Evolutionary conservation across 2,329 filamentous ascomycete genomes (phyloP), one percentile per base, ranked within the genome.

Genomic region (Pyrenochaeta sp.): DNA sequence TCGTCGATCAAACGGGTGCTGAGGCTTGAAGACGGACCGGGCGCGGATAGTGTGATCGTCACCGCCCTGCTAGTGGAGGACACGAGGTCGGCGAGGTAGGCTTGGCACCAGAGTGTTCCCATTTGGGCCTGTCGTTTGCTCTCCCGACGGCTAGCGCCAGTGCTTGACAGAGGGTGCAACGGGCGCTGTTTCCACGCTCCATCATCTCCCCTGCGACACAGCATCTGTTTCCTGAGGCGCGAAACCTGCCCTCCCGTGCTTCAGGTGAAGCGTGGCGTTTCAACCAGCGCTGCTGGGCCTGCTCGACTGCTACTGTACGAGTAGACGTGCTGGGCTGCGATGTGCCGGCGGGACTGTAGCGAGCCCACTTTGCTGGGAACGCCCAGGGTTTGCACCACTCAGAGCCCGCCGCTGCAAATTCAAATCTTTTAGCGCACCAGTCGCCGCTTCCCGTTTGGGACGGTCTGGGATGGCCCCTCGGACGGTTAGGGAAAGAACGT

Each of bases 1-100:
- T 52, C 66, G 71, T 66, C 72, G 74, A 76, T 77, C 75, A 77
- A 77, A 76, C 75, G 75, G 73, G 72, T 68, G 72, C 68, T 72
- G 69, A 72, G 71, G 70, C 72, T 67, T 67, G 67, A 59, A 50
- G 61, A 62, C 64, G 69, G 66, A 61, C 72, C 66, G 66, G 70
- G 68, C 67, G 56, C 60, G 66, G 59, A 71, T 72, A 64, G 62
- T 65, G 71, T 62, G 71, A 76, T 76, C 72, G 68, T 65, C 72
- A 64, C 65, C 65, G 58, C 58, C 62, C 58, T 67, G 57, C 49
- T 61, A 58, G 56, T 69, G 65, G 62, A 65, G 61, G 58, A 63
- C 61, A 65, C 61, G 63, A 75, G 72, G 73, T 77, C 74, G 74
- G 72, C 74, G 74, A 76, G 67, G 69, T 72, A 42, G 44, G 30